Percentiles rank a stretch among this genome's conserved stretches.
phyloP scores from a whole-genome alignment of 441 rosid species.

The Mallotus japonicus region DNA sequence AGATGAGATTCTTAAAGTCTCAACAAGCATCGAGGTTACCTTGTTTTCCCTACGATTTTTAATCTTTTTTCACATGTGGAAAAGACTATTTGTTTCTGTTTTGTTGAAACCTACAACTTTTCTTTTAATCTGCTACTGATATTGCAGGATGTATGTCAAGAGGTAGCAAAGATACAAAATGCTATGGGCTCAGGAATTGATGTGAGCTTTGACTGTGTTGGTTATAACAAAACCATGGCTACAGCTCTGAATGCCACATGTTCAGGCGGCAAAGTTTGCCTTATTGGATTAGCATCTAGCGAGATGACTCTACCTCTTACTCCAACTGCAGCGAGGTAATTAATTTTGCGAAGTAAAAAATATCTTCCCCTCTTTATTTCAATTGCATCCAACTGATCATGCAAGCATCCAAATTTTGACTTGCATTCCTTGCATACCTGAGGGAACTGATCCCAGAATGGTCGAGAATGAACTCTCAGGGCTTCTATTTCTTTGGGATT shows the following conservation, averaged over 20 bases:
- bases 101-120: neutral
- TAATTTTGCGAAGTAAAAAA: neutral
- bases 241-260: constrained; percentile 68
- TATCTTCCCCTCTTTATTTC: neutral
- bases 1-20: constrained; percentile 57
- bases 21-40: constrained; percentile 54
- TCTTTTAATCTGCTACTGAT: neutral
- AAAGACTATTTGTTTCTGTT: neutral
- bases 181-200: constrained; percentile 53
- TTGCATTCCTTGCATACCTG: neutral
- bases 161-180: constrained; percentile 49
- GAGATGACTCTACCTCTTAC: constrained; percentile 78
- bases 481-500: no score
- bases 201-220: constrained; percentile 77
- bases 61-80: neutral
- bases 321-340: constrained; percentile 83
- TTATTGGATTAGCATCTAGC: constrained; percentile 70
- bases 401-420: no score
- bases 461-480: neutral
- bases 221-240: constrained; percentile 74
- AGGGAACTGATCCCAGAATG: neutral
- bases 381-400: neutral
- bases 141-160: constrained; percentile 53
- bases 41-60: neutral
- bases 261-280: constrained; percentile 80